Percentiles rank a stretch among this genome's conserved stretches.
Conservation (phyloP, 108 stramenopile genomes). For the Pseudonitzschia multistriata region DNA sequence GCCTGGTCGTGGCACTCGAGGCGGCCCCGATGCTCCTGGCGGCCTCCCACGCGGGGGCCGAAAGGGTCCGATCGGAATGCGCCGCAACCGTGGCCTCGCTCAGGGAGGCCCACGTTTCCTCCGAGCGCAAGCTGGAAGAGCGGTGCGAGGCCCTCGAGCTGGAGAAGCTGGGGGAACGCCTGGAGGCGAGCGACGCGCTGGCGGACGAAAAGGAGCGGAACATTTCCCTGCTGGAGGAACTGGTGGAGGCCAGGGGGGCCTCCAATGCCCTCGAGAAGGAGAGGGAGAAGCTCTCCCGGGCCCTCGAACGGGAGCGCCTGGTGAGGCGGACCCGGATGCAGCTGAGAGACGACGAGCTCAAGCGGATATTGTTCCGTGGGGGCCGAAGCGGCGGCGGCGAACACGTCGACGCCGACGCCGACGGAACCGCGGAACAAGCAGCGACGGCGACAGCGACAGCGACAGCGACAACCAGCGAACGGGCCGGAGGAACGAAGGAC, state of each 20-base stretch:
- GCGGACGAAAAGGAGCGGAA: conserved; percentile 36
- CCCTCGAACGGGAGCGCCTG: background rate
- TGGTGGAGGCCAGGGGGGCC: conserved; percentile 13
- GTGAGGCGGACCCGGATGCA: background rate
- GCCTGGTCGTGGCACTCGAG: conserved; percentile 20
- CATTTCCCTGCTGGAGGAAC: conserved; percentile 14
- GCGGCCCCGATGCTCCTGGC: conserved; percentile 31
- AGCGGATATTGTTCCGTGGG: background rate
- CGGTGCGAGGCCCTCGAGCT: conserved; percentile 12
- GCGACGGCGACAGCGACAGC: background rate
- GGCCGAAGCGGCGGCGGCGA: background rate
- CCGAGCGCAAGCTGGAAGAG: conserved; percentile 19
- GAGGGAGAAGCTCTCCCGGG: background rate
- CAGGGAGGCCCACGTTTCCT: conserved; percentile 25
- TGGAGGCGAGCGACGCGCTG: conserved; percentile 23
- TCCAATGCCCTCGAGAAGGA: background rate
- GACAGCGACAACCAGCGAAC: background rate
- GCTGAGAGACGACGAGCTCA: conserved; percentile 8
- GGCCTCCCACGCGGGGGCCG: conserved; percentile 21
- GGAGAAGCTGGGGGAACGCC: conserved; percentile 6
- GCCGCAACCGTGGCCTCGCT: background rate
- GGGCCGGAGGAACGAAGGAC: background rate
- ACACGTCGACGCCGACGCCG: background rate
- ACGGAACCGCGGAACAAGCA: background rate
- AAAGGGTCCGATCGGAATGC: background rate